phyloP scores from a whole-genome alignment of 805 yeast species.

The Monosporozyma unispora region DNA sequence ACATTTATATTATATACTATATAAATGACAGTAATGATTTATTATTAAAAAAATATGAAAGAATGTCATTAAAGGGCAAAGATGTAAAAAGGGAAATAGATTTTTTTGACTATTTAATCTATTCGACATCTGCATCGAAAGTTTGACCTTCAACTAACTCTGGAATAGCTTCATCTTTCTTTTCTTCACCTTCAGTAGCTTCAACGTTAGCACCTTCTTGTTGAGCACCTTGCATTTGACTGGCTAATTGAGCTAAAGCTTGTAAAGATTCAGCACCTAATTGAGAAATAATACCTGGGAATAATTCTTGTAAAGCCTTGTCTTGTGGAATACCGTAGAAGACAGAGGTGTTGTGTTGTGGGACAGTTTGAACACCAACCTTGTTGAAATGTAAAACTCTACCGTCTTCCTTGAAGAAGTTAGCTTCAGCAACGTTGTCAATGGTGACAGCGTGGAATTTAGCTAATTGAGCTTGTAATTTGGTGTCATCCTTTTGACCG shows the following conservation, averaged over 20 bases:
- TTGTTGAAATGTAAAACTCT: constrained; percentile 91
- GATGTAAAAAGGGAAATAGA: background rate
- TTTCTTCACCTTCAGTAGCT: constrained; percentile 39
- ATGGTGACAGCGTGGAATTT: constrained; percentile 84
- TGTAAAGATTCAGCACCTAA: constrained; percentile 93
- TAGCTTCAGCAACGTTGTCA: constrained; percentile 90
- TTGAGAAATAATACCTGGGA: constrained; percentile 92
- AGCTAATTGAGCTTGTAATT: constrained; percentile 81
- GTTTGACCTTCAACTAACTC: constrained; percentile 33
- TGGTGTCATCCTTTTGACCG: constrained; percentile 77
- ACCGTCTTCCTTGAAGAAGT: constrained; percentile 94
- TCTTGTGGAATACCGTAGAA: constrained; percentile 94
- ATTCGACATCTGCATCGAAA: constrained; percentile 34
- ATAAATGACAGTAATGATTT: background rate
- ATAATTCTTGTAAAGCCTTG: constrained; percentile 81
- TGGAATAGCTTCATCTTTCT: constrained; percentile 60
- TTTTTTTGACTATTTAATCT: constrained; percentile 5
- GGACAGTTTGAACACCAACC: constrained; percentile 92
- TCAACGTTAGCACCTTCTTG: constrained; percentile 42
- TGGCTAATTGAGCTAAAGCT: constrained; percentile 81
- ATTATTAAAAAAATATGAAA: background rate
- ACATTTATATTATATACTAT: background rate
- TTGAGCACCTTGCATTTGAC: constrained; percentile 60
- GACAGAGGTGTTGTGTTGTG: constrained; percentile 83
- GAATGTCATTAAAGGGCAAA: constrained; percentile 1